These are phyloP conservation scores for Cichorium intybus DNA, from an alignment of 140 eudicot species.

Conservation along the genomic window DNA sequence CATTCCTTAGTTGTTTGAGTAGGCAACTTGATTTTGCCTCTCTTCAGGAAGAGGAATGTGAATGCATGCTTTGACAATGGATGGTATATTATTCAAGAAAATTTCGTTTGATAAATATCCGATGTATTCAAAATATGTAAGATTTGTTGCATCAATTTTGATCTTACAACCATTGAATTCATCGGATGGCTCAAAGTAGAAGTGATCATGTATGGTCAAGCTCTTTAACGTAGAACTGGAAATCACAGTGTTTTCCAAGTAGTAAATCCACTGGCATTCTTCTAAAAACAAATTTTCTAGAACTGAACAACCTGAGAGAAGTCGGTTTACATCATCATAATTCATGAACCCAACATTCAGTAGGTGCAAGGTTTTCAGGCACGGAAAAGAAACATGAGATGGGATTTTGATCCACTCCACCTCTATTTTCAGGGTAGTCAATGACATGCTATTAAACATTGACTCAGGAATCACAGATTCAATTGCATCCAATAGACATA, in stretches of 20 bases:
- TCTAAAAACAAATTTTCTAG: slow-evolving; percentile 15
- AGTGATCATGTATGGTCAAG: slow-evolving; percentile 37
- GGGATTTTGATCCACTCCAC: slow-evolving; percentile 36
- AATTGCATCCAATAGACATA: slow-evolving; percentile 36
- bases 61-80: slow-evolving; percentile 40
- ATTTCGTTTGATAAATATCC: slow-evolving; percentile 53
- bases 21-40: slow-evolving; percentile 31
- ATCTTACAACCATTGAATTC: slow-evolving; percentile 33
- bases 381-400: slow-evolving; percentile 34
- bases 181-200: neutral
- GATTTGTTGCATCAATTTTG: slow-evolving; percentile 36
- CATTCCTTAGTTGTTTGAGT: slow-evolving; percentile 28
- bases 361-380: slow-evolving; percentile 41
- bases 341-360: slow-evolving; percentile 32
- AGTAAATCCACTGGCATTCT: slow-evolving; percentile 44
- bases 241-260: slow-evolving; percentile 27
- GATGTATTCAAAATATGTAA: slow-evolving; percentile 31
- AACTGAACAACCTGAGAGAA: slow-evolving; percentile 33
- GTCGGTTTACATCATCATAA: slow-evolving; percentile 31
- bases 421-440: slow-evolving; percentile 36
- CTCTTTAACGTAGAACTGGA: slow-evolving; percentile 39
- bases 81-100: slow-evolving; percentile 21
- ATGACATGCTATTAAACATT: slow-evolving; percentile 30
- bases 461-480: slow-evolving; percentile 33
- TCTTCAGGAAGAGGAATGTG: slow-evolving; percentile 35